These are phyloP conservation scores for Fusarium odoratissimum DNA, from an alignment of 2,329 filamentous ascomycete genomes.

Conservation along the genomic window DNA sequence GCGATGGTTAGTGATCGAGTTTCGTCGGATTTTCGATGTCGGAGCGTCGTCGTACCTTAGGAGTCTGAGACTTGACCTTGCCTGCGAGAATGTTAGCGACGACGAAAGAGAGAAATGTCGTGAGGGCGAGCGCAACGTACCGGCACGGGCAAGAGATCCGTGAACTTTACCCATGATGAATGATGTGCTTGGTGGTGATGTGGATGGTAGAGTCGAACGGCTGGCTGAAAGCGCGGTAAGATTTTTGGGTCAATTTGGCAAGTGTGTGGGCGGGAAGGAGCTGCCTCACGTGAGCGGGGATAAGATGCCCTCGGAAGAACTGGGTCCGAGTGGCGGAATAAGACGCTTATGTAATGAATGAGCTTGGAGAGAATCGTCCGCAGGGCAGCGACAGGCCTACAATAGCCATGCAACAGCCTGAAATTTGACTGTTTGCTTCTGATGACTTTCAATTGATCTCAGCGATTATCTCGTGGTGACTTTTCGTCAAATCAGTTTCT, in stretches of 20 bases:
- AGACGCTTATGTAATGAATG: constrained; percentile 28
- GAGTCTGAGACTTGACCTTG: constrained; percentile 98
- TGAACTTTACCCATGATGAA: constrained; percentile 90
- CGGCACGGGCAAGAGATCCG: constrained; percentile 91
- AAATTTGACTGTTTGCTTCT: background rate
- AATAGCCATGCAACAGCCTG: background rate
- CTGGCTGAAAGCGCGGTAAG: constrained; percentile 40
- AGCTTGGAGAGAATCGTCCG: background rate
- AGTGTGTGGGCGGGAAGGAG: constrained; percentile 52
- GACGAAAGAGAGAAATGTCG: constrained; percentile 10
- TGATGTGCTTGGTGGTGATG: constrained; percentile 54
- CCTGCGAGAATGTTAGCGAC: constrained; percentile 74
- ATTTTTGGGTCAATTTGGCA: constrained; percentile 54
- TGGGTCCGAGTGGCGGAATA: constrained; percentile 20
- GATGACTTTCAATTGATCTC: accelerated
- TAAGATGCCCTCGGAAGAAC: constrained; percentile 51
- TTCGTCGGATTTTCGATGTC: constrained; percentile 43
- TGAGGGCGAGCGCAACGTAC: constrained; percentile 50
- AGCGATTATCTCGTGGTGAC: accelerated
- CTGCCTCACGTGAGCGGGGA: constrained; percentile 52
- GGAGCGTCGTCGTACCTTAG: constrained; percentile 74
- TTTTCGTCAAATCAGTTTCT: accelerated
- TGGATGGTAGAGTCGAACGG: constrained; percentile 49
- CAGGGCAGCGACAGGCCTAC: background rate
- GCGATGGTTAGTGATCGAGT: constrained; percentile 47